These are phyloP conservation scores for Glycine soja DNA, from an alignment of 306 rosid genomes.

Conservation along the genomic window DNA sequence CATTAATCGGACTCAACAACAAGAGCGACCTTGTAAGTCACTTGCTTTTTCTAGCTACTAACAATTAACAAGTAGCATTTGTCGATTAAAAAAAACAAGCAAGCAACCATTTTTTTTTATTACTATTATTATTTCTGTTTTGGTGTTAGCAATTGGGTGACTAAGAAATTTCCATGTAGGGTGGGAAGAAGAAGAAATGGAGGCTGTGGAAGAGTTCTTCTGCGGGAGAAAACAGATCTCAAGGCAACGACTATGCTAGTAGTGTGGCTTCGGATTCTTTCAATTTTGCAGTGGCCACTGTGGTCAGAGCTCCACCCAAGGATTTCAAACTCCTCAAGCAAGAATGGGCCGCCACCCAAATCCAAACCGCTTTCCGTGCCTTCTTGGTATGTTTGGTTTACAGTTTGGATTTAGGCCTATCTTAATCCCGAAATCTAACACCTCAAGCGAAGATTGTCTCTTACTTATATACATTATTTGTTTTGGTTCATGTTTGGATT, in stretches of 20 bases:
- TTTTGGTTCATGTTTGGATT: too few species aligned
- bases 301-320: conserved; percentile 81
- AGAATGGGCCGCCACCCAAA: conserved; percentile 90
- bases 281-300: conserved; percentile 72
- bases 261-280: conserved; percentile 36
- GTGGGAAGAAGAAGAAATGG: conserved; percentile 61
- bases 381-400: conserved; percentile 64
- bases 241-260: background rate
- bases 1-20: conserved; percentile 62
- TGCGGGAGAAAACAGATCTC: conserved; percentile 45
- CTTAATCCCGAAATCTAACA: too few species aligned
- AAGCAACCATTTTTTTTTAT: background rate
- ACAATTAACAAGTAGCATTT: too few species aligned
- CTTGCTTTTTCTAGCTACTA: too few species aligned
- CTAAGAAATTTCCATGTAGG: conserved; percentile 32
- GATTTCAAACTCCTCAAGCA: conserved; percentile 71
- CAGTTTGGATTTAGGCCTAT: too few species aligned
- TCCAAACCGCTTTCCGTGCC: conserved; percentile 89
- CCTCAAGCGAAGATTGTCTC: too few species aligned
- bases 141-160: background rate
- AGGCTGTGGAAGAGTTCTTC: conserved; percentile 77
- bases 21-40: conserved; percentile 53
- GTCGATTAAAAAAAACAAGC: too few species aligned
- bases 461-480: too few species aligned
- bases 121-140: background rate